Conservation (phyloP, 1,139 yeast genomes). For the Yamadazyma taylorii region DNA sequence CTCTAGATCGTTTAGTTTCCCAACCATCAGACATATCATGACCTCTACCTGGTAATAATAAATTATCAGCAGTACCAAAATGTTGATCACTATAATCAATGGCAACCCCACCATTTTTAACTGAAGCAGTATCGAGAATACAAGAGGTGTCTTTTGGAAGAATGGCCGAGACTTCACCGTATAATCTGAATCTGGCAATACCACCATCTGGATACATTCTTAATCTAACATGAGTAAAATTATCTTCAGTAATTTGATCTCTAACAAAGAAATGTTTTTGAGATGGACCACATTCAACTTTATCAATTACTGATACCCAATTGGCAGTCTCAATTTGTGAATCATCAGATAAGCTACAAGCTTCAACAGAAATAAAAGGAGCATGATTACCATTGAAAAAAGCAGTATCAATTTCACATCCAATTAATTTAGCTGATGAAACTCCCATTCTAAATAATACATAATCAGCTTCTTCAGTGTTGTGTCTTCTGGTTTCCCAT, state of each 20-base stretch:
- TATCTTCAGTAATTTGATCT: slow-evolving; percentile 52
- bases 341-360: slow-evolving; percentile 41
- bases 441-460: slow-evolving; percentile 83
- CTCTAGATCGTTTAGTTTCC: slow-evolving; percentile 93
- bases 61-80: slow-evolving; percentile 86
- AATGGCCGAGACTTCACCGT: slow-evolving; percentile 74
- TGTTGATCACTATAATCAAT: slow-evolving; percentile 84
- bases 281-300: slow-evolving; percentile 82
- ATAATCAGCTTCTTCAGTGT: slow-evolving; percentile 80
- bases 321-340: slow-evolving; percentile 32
- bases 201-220: slow-evolving; percentile 98
- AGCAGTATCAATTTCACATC: slow-evolving; percentile 89
- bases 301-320: slow-evolving; percentile 73
- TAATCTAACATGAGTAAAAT: slow-evolving; percentile 77
- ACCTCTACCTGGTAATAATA: slow-evolving; percentile 90
- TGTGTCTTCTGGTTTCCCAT: slow-evolving; percentile 97
- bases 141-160: slow-evolving; percentile 47
- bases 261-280: slow-evolving; percentile 81
- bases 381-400: slow-evolving; percentile 95
- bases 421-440: slow-evolving; percentile 72
- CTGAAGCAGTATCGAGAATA: slow-evolving; percentile 75
- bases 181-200: slow-evolving; percentile 87
- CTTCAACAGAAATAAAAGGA: slow-evolving; percentile 85
- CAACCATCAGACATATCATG: slow-evolving; percentile 97
- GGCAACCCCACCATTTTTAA: slow-evolving; percentile 86